Base-by-base conservation (phyloP, 1,284 basidiomycete species). In the Pseudozyma sp. region DNA sequence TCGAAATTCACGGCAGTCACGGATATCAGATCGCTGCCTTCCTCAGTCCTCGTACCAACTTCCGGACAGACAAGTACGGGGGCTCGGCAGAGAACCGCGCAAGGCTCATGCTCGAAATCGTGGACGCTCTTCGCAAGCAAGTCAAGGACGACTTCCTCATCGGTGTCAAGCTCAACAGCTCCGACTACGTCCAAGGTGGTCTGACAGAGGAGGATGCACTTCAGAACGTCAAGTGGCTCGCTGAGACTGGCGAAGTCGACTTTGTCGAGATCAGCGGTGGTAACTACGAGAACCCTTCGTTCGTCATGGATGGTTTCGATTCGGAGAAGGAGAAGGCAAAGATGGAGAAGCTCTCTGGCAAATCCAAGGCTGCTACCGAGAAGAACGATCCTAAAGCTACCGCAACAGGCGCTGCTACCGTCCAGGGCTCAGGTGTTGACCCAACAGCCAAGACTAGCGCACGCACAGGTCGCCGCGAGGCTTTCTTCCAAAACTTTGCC, bases 221-320 rank as follows among this genome's bases (percentile, higher is more conserved):
- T 4, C 85, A 87, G 40, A 91, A 95, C 74, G 87, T 94, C 18
- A 84, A 86, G 36, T 85, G 88, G 61, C 89, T 95, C 44, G 89
- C 91, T 0, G 85, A 86, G 31, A 92, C 91, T 89, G 87, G 87
- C 0, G 85, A 86, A 12, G 84, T 94, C 1, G 93, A 94, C 84
- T 92, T 93, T 83, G 90, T 95, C 55, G 92, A 95, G 85, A 89
- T 95, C 65, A 93, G 91, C 70, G 94, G 93, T 4, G 93, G 93
- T 2, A 91, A 92, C 80, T 95, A 95, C 78, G 92, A 94, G 82
- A 89, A 88, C 31, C 92, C 92, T 73, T 90, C 79, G n/a, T 70
- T 76, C 70, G 42, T 85, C 72, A 60, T 81, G 83, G 68, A 85
- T 62, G 36, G 82, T 76, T 78, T 86, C 79, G 76, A 79, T 73